Percentiles rank a stretch among this genome's conserved stretches.
These are phyloP conservation scores for Thielaviopsis ethacetica DNA, from an alignment of 2,329 filamentous ascomycete genomes.

Conservation along the genomic window DNA sequence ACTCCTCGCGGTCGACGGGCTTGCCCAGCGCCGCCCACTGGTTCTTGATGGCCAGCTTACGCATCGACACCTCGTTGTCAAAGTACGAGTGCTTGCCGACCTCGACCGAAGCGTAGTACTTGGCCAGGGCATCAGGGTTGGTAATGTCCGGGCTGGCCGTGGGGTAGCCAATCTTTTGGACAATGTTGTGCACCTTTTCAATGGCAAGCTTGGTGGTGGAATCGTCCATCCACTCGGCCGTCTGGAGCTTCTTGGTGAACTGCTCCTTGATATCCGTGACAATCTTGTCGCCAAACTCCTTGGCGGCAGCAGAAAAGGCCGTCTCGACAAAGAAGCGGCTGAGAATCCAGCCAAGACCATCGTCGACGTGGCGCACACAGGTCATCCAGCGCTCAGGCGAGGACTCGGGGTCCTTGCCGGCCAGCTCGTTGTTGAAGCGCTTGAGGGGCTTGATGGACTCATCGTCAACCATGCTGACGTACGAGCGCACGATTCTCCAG, in stretches of 20 bases:
- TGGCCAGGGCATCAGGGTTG: conserved; percentile 35
- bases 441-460: conserved; percentile 41
- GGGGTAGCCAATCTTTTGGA: conserved; percentile 53
- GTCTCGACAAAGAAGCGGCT: conserved; percentile 56
- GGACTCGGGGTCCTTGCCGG: conserved; percentile 45
- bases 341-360: conserved; percentile 47
- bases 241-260: conserved; percentile 43
- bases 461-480: conserved; percentile 37
- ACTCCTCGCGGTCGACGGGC: conserved; percentile 42
- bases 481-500: conserved; percentile 44
- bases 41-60: conserved; percentile 28
- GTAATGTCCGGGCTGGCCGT: conserved; percentile 44
- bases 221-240: conserved; percentile 48
- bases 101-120: conserved; percentile 39
- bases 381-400: conserved; percentile 49
- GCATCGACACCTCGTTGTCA: conserved; percentile 36
- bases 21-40: conserved; percentile 43
- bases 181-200: conserved; percentile 49
- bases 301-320: conserved; percentile 49
- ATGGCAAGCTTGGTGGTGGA: conserved; percentile 42
- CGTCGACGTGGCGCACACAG: conserved; percentile 42
- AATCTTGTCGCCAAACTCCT: conserved; percentile 50
- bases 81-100: conserved; percentile 38
- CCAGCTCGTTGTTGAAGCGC: conserved; percentile 42
- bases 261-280: conserved; percentile 53